A percentile compares a stretch with the other conserved stretches of the same genome.
Evolutionary conservation across 2,329 filamentous ascomycete genomes (phyloP).

Genomic region (Colletotrichum higginsianum): DNA sequence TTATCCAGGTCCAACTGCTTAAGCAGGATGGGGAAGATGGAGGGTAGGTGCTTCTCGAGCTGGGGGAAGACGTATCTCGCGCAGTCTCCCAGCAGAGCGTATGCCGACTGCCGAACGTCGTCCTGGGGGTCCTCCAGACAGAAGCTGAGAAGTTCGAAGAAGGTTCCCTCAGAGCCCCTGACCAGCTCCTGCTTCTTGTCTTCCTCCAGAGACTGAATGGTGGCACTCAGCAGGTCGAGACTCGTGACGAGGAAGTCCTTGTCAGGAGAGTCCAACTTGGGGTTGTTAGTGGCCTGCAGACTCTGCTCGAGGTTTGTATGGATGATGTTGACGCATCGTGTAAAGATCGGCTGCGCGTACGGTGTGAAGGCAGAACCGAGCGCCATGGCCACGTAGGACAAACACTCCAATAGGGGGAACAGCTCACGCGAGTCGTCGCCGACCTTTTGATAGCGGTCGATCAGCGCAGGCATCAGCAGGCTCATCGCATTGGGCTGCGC

Average conservation of each 20-base stretch:
- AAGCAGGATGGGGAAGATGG: slow-evolving; percentile 85
- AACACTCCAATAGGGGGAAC: slow-evolving; percentile 94
- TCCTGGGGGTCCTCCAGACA: slow-evolving; percentile 94
- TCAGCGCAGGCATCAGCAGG: slow-evolving; percentile 92
- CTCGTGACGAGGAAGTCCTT: slow-evolving; percentile 98
- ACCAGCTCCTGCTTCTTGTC: slow-evolving; percentile 84
- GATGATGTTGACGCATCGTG: slow-evolving; percentile 90
- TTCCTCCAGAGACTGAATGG: slow-evolving; percentile 88
- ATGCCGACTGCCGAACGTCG: slow-evolving; percentile 96
- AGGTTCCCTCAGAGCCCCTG: slow-evolving; percentile 80
- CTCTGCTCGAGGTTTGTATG: slow-evolving; percentile 91
- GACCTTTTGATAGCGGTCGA: slow-evolving; percentile 89
- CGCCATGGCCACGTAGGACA: slow-evolving; percentile 93
- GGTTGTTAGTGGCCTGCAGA: slow-evolving; percentile 77
- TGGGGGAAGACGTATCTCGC: slow-evolving; percentile 92
- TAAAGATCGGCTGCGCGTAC: slow-evolving; percentile 89
- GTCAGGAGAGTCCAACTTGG: slow-evolving; percentile 82
- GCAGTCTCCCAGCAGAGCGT: slow-evolving; percentile 94
- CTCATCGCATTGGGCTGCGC: slow-evolving; percentile 86
- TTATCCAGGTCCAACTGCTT: slow-evolving; percentile 88
- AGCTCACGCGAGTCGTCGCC: slow-evolving; percentile 92
- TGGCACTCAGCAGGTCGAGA: slow-evolving; percentile 91
- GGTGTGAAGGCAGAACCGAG: slow-evolving; percentile 86
- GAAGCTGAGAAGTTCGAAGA: slow-evolving; percentile 91
- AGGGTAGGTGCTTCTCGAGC: slow-evolving; percentile 80